phyloP scores from a whole-genome alignment of 371 early-diverging fungal species.

The Mucor indicus region DNA sequence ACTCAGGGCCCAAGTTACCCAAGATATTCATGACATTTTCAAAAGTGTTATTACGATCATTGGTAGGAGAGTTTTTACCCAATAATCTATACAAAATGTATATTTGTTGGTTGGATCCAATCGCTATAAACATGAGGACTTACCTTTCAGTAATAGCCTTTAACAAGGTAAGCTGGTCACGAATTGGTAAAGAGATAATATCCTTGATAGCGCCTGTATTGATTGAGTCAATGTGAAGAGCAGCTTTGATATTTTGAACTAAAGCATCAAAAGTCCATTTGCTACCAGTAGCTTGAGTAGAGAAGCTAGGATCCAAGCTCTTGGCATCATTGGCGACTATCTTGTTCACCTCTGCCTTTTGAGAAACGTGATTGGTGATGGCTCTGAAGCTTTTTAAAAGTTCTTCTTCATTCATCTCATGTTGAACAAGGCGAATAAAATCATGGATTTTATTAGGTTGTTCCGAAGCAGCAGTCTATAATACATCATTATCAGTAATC shows the following conservation, averaged over 20 bases:
- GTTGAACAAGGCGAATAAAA: not conserved
- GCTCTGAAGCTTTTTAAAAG: slow-evolving; percentile 3
- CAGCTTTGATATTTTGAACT: slow-evolving; percentile 24
- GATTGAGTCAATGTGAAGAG: slow-evolving; percentile 20
- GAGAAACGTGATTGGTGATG: not conserved
- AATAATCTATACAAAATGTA: slow-evolving; percentile 19
- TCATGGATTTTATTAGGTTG: not conserved
- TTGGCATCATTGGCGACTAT: not conserved
- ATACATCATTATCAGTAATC: not conserved
- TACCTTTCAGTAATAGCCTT: slow-evolving; percentile 37
- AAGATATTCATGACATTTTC: slow-evolving; percentile 44
- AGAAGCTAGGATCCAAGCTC: slow-evolving; percentile 3
- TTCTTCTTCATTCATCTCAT: slow-evolving; percentile 6
- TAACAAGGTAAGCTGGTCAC: slow-evolving; percentile 24
- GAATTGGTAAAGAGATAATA: slow-evolving; percentile 19
- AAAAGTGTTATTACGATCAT: slow-evolving; percentile 45
- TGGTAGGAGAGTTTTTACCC: slow-evolving; percentile 30
- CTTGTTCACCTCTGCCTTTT: not conserved
- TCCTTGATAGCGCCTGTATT: slow-evolving; percentile 34
- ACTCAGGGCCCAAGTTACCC: slow-evolving; percentile 27
- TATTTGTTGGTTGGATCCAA: not conserved
- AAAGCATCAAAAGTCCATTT: slow-evolving; percentile 35
- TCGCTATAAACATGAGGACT: not conserved
- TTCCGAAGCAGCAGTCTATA: not conserved
- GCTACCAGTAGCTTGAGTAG: slow-evolving; percentile 18